These are phyloP conservation scores for Neurospora sp. DNA, from an alignment of 495 filamentous ascomycete genomes.

Conservation along the genomic window DNA sequence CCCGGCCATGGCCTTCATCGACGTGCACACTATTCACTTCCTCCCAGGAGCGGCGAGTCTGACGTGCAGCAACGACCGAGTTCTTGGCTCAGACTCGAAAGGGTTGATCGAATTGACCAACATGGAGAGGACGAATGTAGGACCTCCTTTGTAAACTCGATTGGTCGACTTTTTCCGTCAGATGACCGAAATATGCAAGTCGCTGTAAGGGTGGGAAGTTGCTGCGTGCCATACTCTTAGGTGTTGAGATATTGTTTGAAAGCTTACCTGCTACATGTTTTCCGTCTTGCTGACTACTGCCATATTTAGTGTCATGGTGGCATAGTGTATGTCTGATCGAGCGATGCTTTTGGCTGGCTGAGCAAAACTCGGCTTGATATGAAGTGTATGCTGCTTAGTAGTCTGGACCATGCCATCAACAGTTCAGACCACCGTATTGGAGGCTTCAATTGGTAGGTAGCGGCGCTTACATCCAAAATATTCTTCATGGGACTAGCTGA, in stretches of 20 bases:
- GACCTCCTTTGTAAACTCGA: neutral
- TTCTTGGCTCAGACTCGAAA: neutral
- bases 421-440: neutral
- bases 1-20: neutral
- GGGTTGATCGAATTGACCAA: neutral
- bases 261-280: neutral
- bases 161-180: neutral
- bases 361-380: neutral
- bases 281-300: neutral
- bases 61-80: neutral
- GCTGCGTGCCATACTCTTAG: neutral
- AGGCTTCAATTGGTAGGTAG: neutral
- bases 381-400: neutral
- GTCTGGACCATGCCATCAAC: neutral
- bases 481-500: neutral
- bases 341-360: neutral
- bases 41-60: neutral
- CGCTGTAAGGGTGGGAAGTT: neutral
- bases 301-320: neutral
- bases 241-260: neutral
- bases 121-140: neutral
- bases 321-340: neutral
- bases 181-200: neutral
- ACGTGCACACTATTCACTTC: neutral
- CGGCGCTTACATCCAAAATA: neutral